These are phyloP conservation scores for Apophysomyces elegans DNA, from an alignment of 371 early-diverging fungal genomes.

Conservation along the genomic window DNA sequence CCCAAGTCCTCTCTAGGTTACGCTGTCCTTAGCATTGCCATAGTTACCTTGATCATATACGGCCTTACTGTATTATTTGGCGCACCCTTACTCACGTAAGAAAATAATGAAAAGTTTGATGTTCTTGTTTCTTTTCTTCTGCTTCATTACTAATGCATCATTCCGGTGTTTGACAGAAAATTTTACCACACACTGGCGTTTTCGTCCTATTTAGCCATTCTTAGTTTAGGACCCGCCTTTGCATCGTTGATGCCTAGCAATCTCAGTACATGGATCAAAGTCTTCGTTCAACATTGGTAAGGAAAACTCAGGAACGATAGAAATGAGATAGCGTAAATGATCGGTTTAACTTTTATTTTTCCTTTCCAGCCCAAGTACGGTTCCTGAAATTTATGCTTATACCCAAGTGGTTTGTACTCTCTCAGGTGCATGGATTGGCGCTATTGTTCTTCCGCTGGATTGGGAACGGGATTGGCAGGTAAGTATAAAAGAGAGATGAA, in stretches of 20 bases:
- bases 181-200: constrained; percentile 42
- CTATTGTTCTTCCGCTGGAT: constrained; percentile 54
- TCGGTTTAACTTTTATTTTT: background rate
- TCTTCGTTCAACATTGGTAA: constrained; percentile 51
- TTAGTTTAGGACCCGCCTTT: constrained; percentile 43
- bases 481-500: constrained; percentile 2
- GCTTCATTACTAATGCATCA: background rate
- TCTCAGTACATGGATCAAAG: constrained; percentile 34
- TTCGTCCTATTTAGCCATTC: constrained; percentile 44
- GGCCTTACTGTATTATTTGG: constrained; percentile 47
- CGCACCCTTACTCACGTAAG: constrained; percentile 47
- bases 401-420: constrained; percentile 45
- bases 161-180: constrained; percentile 17
- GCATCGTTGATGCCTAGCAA: constrained; percentile 24
- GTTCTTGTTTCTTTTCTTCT: constrained; percentile 4
- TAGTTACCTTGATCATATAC: constrained; percentile 32
- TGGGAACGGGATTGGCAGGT: constrained; percentile 59
- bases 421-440: constrained; percentile 57
- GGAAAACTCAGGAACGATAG: too few species aligned
- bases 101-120: background rate
- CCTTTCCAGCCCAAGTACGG: constrained; percentile 36
- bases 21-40: constrained; percentile 25
- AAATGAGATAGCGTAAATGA: too few species aligned
- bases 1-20: constrained; percentile 31
- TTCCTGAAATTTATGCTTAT: constrained; percentile 49